Base-by-base conservation (phyloP, 352 stramenopile species). In the Phytopythium mirpurense region DNA sequence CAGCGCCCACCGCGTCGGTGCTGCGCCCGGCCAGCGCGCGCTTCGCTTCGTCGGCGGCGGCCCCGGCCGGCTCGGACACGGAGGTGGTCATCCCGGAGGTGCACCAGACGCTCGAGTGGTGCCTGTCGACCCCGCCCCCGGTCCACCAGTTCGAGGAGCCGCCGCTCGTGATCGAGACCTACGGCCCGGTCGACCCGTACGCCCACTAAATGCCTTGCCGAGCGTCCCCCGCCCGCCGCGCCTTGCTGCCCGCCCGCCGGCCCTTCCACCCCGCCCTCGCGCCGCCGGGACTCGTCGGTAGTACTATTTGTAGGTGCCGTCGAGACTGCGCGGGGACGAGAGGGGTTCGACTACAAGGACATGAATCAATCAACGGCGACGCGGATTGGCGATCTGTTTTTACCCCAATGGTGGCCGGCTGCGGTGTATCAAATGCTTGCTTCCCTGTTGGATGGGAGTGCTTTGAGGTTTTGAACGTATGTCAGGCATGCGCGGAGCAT, bases 121-220 rank as follows among this genome's bases (percentile, higher is more conserved):
- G 85, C 61, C 67, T 96, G 57, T 68, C 64, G 54, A 90, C 82
- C 60, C 86, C 86, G 15, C 82, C 86, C 62, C 86, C 86, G 62
- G 54, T 94, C 70, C 86, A 96, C 67, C 86, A 96, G 80, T 96
- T 96, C 57, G 82, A 93, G 32, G 86, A 96, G 60, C 69, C 83
- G 15, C 86, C 86, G 51, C 75, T 96, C 56, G 78, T 96, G 63
- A 83, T 96, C 36, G 86, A 96, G 70, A 94, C 83, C 43, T 93
- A 86, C 63, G 86, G 82, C 65, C 71, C 84, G 57, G 72, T 91
- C 47, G 85, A 95, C 70, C 85, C 84, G 34, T 85, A 78, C 64
- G 60, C 73, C 67, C 74, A 95, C 71, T 87, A 88, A 44, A 29
- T 29, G 34, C 47, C 29, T 38, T 18, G 27, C 24, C 29, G 11